Evolutionary conservation across 805 yeast species (phyloP), one percentile per base, ranked within the genome.

Genomic region (Ogataea dorogensis): DNA sequence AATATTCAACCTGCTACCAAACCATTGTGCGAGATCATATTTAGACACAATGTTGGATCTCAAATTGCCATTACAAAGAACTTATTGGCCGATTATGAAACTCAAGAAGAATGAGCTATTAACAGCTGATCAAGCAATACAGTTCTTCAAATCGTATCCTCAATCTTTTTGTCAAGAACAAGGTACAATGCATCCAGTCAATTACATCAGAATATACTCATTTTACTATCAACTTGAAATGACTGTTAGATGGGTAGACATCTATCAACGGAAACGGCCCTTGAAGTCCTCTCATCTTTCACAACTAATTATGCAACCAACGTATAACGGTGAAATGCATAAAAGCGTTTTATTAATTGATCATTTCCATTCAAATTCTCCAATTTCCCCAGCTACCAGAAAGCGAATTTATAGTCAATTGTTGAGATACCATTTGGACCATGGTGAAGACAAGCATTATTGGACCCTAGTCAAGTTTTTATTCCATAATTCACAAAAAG

Each of bases 131-230:
- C 24, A 36, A 5, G 40, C 38, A 2, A 12, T 42, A 15, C 15
- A 26, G 12, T 39, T 36, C 14, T 29, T 40, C 20, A 28, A 30
- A 16, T 9, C 18, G 12, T 17, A 39, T 31, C 49, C 49, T 5
- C 40, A 27, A 12, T 33, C 44, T 1, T 42, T 45, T 17, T 33
- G 36, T 11, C 31, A 35, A 21, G 14, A 17, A 9, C 6, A 19
- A 7, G 38, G 43, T 28, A 17, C 16, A 21, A 5, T 28, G 24
- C 14, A 24, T 35, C 20, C 14, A 12, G 17, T 30, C 18, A 34
- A 38, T 15, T 45, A 39, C 18, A 21, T 42, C 23, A 25, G 33
- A n/a, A 36, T 45, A 2, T 42, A 38, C 40, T 31, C 38, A 20
- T 28, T 42, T 20, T 37, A 39, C 24, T 28, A 31, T 17, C 28